Base-by-base conservation (phyloP, 2,329 filamentous ascomycete species). In the Exophiala sideris region DNA sequence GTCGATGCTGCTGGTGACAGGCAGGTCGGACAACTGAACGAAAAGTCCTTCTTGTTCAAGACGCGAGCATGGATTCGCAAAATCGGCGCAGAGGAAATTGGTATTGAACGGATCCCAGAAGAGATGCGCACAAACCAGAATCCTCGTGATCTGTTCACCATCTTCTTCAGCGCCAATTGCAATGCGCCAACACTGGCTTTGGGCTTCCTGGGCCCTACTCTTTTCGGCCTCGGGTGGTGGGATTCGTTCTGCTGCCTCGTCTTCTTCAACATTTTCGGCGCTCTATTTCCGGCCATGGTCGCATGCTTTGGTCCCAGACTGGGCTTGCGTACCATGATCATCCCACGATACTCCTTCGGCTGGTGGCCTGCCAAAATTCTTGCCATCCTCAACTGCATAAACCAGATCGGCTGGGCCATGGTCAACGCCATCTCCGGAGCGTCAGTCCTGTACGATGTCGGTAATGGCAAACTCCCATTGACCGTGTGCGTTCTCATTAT, bases 211-310 rank as follows among this genome's bases (percentile, higher is more conserved):
- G 53, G 50, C 12, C 42, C 45, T 54, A 48, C 16, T 33, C 34
- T 54, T 12, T 65, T 61, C 29, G 58, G 55, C 4, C 59, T 65
- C n/a, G 63, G 63, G 11, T 65, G 59, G 61, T 64, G 61, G 63
- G 62, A 65, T 46, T 60, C 58, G 14, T 64, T 65, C 45, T 54
- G 63, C 20, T 56, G 52, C 16, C 41, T 65, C 18, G 18, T 68
- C 14, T 67, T 67, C 51, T 67, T 67, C 64, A 67, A 66, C 47
- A n/a, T 67, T 3, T 35, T 67, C 16, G 60, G 64, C 32, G 64
- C 59, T 33, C 21, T 65, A 8, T 48, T 57, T n/a, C 62, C 65
- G 7, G 65, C 59, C 8, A 56, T 66, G 33, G 53, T 62, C 14
- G 62, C 65, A 8, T 56, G 61, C 7, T 52, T 67, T 10, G 65